Base-by-base conservation (phyloP, 2,329 filamentous ascomycete species). In the Phaeosphaeriaceae sp. region DNA sequence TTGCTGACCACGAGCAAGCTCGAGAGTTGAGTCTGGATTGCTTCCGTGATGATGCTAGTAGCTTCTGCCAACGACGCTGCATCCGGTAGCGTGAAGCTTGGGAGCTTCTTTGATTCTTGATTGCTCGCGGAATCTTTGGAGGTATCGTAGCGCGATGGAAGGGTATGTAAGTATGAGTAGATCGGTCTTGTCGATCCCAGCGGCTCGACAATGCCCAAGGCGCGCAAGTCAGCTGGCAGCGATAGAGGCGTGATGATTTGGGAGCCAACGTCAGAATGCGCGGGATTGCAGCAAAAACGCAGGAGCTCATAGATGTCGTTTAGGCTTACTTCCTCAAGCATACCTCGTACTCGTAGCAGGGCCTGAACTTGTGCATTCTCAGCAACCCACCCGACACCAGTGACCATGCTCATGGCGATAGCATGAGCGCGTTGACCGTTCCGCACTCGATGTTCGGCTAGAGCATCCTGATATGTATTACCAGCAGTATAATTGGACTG, bases 371-470 rank as follows among this genome's bases (percentile, higher is more conserved):
- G 31, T 36, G 31, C 31, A 15, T 44, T 44, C 41, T 44, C 59
- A 13, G 63, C 61, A 10, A 1, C 82, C 80, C 58, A 58, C 0
- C 67, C 68, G 9, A 67, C 59, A 7, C 59, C 58, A 25, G 60
- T 20, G 4, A 70, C 58, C 11, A 63, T 57, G 11, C 60, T 60
- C 13, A 71, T 50, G 20, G 67, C 57, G 41, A 69, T 59, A 13
- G 63, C 81, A 78, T 20, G 40, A 17, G 80, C 82, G 2, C 79
- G 76, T 2, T 66, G 57, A 2, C 66, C 61, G 13, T 54, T 57
- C 7, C 25, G 36, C 21, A 49, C 56, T 4, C 66, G 61, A 46
- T 66, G 62, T 5, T 51, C 40, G 1, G 67, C 69, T n/a, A 72
- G 52, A 2, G 59, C 56, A 42, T 72, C 69, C n/a, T 65, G 58